Evolutionary conservation across 2,329 filamentous ascomycete species (phyloP).

Genomic region (Cladosporium phlei): DNA sequence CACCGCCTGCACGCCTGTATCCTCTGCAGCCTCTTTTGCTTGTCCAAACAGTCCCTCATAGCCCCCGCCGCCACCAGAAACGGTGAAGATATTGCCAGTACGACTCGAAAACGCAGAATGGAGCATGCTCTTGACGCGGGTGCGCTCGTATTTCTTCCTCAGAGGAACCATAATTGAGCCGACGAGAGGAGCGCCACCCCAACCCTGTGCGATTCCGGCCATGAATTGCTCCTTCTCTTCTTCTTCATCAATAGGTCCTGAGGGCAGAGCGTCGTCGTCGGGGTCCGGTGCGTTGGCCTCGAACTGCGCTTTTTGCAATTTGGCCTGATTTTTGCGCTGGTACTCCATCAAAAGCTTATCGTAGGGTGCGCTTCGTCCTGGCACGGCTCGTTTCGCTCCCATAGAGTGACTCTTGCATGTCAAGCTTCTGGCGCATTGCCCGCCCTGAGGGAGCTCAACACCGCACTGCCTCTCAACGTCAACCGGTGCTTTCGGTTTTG

Average conservation of each 20-base stretch:
- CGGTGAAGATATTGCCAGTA: constrained; percentile 14
- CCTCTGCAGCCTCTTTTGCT: constrained; percentile 15
- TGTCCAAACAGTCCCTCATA: constrained; percentile 3
- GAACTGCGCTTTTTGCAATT: constrained; percentile 92
- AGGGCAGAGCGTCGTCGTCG: constrained; percentile 71
- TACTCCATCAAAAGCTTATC: constrained; percentile 70
- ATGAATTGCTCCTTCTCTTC: constrained; percentile 90
- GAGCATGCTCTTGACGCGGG: constrained; percentile 61
- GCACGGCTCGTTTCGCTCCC: constrained; percentile 86
- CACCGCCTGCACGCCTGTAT: constrained; percentile 19
- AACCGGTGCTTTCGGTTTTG: constrained; percentile 83
- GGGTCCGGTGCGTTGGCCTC: constrained; percentile 80
- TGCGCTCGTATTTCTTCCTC: constrained; percentile 53
- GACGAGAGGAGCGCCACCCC: constrained; percentile 69
- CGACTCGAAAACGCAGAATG: too few relatives aligned
- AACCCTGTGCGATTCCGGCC: constrained; percentile 65
- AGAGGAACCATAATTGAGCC: constrained; percentile 55
- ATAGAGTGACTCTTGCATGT: constrained; percentile 90
- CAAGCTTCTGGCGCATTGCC: constrained; percentile 77
- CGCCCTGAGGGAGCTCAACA: constrained; percentile 76
- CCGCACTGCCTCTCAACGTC: constrained; percentile 91
- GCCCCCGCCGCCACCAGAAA: constrained; percentile 1
- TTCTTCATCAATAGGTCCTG: constrained; percentile 81
- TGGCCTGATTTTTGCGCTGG: constrained; percentile 95
- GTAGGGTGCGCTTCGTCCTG: constrained; percentile 79